Percentiles rank a stretch among this genome's conserved stretches.
Evolutionary conservation across 768 basidiomycete species (phyloP).

Genomic region (Wakefieldia striispora): DNA sequence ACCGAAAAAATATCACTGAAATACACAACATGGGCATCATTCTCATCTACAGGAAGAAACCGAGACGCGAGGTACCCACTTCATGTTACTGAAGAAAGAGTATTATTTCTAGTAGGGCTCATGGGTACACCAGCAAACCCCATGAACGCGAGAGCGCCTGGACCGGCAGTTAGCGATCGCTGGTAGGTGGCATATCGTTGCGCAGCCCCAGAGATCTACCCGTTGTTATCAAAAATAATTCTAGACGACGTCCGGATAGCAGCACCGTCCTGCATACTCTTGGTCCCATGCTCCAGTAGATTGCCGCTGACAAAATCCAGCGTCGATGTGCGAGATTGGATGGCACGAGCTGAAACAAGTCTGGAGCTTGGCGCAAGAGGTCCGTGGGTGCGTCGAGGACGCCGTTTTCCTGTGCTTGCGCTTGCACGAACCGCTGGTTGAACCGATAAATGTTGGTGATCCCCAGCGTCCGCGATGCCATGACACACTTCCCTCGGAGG

Average conservation of each 20-base stretch:
- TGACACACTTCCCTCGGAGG: too few relatives aligned
- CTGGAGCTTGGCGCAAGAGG: conserved; percentile 24
- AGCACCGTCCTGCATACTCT: conserved; percentile 17
- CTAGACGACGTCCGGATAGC: not conserved
- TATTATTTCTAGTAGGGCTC: conserved; percentile 32
- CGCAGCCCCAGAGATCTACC: conserved; percentile 12
- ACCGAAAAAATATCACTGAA: conserved; percentile 25
- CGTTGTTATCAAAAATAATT: not conserved
- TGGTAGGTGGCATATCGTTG: conserved; percentile 18
- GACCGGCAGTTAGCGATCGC: conserved; percentile 25
- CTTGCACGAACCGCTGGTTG: conserved; percentile 27
- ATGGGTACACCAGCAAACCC: conserved; percentile 35
- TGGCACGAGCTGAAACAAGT: conserved; percentile 23
- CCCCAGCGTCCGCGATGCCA: too few relatives aligned
- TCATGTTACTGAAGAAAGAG: conserved; percentile 28
- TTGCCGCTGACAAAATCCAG: conserved; percentile 33
- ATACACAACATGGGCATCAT: not conserved
- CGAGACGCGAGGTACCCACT: conserved; percentile 26
- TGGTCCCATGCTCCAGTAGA: conserved; percentile 29
- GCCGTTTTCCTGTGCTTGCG: conserved; percentile 25
- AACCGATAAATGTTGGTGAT: conserved; percentile 27
- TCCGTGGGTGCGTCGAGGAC: conserved; percentile 31
- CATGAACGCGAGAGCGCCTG: conserved; percentile 31
- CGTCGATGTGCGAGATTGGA: conserved; percentile 32
- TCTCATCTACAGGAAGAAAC: not conserved